A percentile compares a stretch with the other conserved stretches of the same genome.
These are phyloP conservation scores for Chlorencoelia australis DNA, from an alignment of 2,329 filamentous ascomycete species.

Conservation along the genomic window DNA sequence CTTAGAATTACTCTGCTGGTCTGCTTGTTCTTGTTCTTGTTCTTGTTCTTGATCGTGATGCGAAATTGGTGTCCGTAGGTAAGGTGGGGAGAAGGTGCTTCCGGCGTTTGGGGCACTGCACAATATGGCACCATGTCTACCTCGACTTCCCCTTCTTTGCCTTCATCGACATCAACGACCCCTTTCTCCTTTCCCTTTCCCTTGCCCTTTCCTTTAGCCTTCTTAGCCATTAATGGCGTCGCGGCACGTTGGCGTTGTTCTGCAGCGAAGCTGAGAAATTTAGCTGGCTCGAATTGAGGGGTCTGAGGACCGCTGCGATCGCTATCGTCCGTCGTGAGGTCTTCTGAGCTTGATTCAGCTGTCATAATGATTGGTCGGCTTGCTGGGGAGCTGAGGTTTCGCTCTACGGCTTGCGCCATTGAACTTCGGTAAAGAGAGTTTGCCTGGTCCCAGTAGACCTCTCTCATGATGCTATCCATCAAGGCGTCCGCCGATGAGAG, in stretches of 20 bases:
- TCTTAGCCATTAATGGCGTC: too few relatives aligned
- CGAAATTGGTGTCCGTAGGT: constrained; percentile 10
- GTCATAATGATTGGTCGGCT: too few relatives aligned
- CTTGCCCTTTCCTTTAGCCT: too few relatives aligned
- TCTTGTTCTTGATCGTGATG: constrained; percentile 2
- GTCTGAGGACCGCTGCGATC: too few relatives aligned
- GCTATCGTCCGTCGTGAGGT: too few relatives aligned
- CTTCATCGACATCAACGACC: not conserved
- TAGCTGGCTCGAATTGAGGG: too few relatives aligned
- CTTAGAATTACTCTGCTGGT: constrained; percentile 7
- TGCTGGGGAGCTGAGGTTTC: too few relatives aligned
- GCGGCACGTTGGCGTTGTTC: too few relatives aligned
- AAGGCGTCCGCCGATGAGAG: constrained; percentile 5
- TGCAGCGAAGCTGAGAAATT: too few relatives aligned
- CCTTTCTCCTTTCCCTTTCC: too few relatives aligned
- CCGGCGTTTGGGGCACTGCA: not conserved
- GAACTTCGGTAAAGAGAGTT: constrained; percentile 13
- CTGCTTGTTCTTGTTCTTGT: not conserved
- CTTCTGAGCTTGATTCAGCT: too few relatives aligned
- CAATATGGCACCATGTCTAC: constrained; percentile 1
- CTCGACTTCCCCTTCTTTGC: not conserved
- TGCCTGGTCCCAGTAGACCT: constrained; percentile 18
- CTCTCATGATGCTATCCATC: constrained; percentile 18
- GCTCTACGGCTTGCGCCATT: too few relatives aligned
- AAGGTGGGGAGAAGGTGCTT: not conserved